Percentiles rank a stretch among this genome's conserved stretches.
Evolutionary conservation across 306 rosid genomes (phyloP).

Genomic region (Cucumis melo): DNA sequence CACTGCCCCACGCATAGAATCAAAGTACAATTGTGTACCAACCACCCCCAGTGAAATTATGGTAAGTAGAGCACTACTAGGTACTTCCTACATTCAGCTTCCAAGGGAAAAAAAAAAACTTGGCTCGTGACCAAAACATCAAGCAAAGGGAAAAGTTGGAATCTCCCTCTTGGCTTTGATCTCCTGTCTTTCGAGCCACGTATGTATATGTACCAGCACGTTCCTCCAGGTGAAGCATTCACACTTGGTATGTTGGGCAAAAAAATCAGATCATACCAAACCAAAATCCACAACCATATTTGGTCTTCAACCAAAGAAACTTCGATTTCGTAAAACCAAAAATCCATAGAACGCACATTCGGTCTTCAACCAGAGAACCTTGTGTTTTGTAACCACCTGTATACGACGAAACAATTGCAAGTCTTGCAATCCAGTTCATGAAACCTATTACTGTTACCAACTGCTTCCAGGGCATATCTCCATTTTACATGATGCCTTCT

Average conservation of each 20-base stretch:
- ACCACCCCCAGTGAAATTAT: conserved; percentile 4
- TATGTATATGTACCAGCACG: conserved; percentile 11
- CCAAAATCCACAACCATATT: conserved; percentile 11
- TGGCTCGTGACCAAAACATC: conserved; percentile 20
- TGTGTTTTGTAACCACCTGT: conserved; percentile 1
- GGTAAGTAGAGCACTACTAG: background rate
- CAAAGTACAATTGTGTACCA: conserved; percentile 2
- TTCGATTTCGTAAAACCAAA: conserved; percentile 7
- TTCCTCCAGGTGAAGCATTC: conserved; percentile 37
- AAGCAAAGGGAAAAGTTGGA: conserved; percentile 22
- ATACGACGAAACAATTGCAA: conserved; percentile 5
- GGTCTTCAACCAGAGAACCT: conserved; percentile 14
- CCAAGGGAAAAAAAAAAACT: background rate
- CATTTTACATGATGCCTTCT: conserved; percentile 21
- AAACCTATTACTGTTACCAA: conserved; percentile 12
- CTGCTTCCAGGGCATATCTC: conserved; percentile 23
- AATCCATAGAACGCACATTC: conserved; percentile 13
- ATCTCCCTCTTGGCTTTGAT: conserved; percentile 20
- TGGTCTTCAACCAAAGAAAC: conserved; percentile 10
- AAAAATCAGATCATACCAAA: conserved; percentile 32
- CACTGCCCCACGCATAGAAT: conserved; percentile 11
- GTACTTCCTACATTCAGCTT: conserved; percentile 3
- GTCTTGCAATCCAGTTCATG: conserved; percentile 8
- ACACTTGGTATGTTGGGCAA: conserved; percentile 23
- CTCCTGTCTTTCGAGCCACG: conserved; percentile 27